Evolutionary conservation across 768 basidiomycete genomes (phyloP), one percentile per base, ranked within the genome.

Genomic region (Xerocomellus chrysenteron): DNA sequence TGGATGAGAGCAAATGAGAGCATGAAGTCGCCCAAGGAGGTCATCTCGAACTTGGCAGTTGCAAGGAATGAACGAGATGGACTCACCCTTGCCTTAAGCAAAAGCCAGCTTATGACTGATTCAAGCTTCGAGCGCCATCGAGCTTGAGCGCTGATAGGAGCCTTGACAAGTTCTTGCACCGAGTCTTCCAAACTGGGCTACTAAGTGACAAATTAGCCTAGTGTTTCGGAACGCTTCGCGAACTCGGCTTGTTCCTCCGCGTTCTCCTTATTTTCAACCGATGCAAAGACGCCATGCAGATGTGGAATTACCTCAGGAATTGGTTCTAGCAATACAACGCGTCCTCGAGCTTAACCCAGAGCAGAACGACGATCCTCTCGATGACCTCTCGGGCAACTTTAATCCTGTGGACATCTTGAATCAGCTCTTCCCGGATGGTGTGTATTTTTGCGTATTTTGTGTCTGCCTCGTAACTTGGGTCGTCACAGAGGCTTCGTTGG

Each of bases 381-480:
- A 89, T 63, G 77, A 74, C 40, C 69, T 87, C 46, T 78, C 84
- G 4, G 78, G 78, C 53, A 75, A 80, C 49, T 88, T 89, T 71
- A 79, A 76, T 60, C 76, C 83, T 0, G 72, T 82, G 10, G 77
- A 79, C 53, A 75, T 85, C 44, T 64, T 73, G 48, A 71, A 94
- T 60, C 78, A 78, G 32, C 81, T 88, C 62, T 92, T 94, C 65
- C 92, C 92, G 1, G 80, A 92, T 72, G 91, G 92, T 91, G 59
- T 52, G 76, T 78, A 63, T 28, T n/a, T 48, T 44, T 30, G 19
- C 41, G 14, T 36, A 28, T 52, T 12, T 47, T 42, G 13, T 32
- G 19, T 37, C 28, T 32, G 13, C 6, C 61, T 55, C 9, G 41
- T 57, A 43, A 52, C 30, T 35, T 47, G 24, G 39, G 19, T 43